Percentiles rank a stretch among this genome's conserved stretches.
Evolutionary conservation across 1,284 basidiomycete genomes (phyloP).

Genomic region (Ganoderma sinense): DNA sequence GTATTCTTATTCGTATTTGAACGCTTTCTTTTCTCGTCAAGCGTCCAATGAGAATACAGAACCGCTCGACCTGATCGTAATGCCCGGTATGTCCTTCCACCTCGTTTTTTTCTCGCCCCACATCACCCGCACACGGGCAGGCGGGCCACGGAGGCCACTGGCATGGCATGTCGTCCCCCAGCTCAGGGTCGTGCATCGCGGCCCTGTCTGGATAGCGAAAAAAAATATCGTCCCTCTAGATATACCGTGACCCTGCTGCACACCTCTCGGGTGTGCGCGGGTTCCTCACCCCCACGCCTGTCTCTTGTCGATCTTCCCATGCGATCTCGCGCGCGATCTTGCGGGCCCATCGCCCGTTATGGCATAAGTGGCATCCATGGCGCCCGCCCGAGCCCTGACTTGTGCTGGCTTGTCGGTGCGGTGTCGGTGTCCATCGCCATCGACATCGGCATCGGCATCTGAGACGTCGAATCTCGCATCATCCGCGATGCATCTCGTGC

Average conservation of each 20-base stretch:
- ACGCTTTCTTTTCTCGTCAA: slow-evolving; percentile 33
- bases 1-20: not conserved
- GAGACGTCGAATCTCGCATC: slow-evolving; percentile 1
- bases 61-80: slow-evolving; percentile 68
- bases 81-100: slow-evolving; percentile 61
- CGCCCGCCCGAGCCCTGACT: not conserved
- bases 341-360: not conserved
- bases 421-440: not conserved
- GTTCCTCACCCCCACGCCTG: slow-evolving; percentile 6
- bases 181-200: not conserved
- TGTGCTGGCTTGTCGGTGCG: no score
- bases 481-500: not conserved
- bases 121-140: not conserved
- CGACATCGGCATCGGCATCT: not conserved
- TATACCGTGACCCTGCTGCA: no score
- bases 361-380: slow-evolving; percentile 10
- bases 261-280: not conserved
- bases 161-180: not conserved
- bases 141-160: not conserved
- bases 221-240: no score
- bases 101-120: not conserved
- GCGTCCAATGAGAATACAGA: slow-evolving; percentile 52
- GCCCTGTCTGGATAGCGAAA: not conserved
- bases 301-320: slow-evolving; percentile 19
- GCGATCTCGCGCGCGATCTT: slow-evolving; percentile 11